Base-by-base conservation (phyloP, 495 filamentous ascomycete species). In the Aspergillus asperescens region DNA sequence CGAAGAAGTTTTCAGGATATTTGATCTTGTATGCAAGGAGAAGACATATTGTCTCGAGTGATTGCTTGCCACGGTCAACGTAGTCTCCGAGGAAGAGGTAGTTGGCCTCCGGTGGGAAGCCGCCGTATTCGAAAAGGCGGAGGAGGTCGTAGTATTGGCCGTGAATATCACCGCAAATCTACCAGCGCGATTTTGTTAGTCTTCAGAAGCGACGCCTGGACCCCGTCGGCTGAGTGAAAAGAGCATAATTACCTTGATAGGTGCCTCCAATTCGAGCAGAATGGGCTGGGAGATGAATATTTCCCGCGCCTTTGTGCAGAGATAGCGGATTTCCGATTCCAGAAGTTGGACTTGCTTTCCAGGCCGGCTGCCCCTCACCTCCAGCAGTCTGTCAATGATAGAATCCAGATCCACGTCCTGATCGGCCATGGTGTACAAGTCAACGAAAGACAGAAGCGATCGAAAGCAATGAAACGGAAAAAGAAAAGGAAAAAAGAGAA, bases 231-330 rank as follows among this genome's bases (percentile, higher is more conserved):
- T 18, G 28, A 18, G 7, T 24, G 18, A 22, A 1, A 32, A 32
- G 29, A 25, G 44, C 19, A 42, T 40, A 2, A 76, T 68, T 80
- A 95, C 93, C 90, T 98, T 98, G 74, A 98, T 98, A 41, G 93
- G 93, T 57, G 93, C 93, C 66, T 98, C 93, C 35, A 98, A 82
- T 78, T 98, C 93, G 48, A 98, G 81, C 57, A 98, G 76, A 62
- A 98, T 98, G 52, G 93, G 93, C 80, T 98, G 93, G 48, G 91
- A 96, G 72, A 98, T 98, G 78, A 98, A 98, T 62, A 98, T 98
- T 74, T 98, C 93, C 54, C 93, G 87, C 32, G 93, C 91, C 78
- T 97, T 98, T 62, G 93, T 96, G 82, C 93, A 98, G 57, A 98
- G 84, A 76, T 84, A 96, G 62, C 93, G 88, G 59, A 98, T 98